Conservation (phyloP, 768 basidiomycete species). For the Lentinula boryana region DNA sequence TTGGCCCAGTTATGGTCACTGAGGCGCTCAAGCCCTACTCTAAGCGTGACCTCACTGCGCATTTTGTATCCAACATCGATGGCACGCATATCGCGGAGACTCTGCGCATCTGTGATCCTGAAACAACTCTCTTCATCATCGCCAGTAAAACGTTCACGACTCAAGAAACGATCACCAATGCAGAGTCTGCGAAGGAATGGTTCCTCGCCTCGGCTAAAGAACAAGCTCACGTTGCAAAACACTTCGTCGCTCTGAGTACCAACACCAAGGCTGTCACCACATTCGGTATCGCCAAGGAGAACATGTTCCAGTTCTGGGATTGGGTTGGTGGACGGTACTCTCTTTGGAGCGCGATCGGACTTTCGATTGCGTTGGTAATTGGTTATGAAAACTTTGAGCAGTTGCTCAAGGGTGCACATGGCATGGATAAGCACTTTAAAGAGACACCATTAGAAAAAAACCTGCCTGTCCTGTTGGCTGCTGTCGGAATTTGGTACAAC, state of each 20-base stretch:
- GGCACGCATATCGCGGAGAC: constrained; percentile 96
- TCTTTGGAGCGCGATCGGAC: constrained; percentile 96
- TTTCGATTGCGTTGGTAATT: constrained; percentile 89
- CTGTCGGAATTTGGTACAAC: constrained; percentile 97
- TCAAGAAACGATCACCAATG: constrained; percentile 99
- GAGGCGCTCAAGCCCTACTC: constrained; percentile 94
- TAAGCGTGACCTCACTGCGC: constrained; percentile 78
- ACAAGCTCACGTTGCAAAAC: constrained; percentile 91
- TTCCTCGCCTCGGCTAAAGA: constrained; percentile 83
- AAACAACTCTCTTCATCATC: constrained; percentile 94
- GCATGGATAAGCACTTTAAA: constrained; percentile 97
- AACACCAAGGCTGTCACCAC: constrained; percentile 90
- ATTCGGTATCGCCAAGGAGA: constrained; percentile 85
- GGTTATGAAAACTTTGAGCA: constrained; percentile 93
- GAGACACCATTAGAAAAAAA: constrained; percentile 84
- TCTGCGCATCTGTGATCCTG: constrained; percentile 72
- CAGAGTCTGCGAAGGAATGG: constrained; percentile 90
- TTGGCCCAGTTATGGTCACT: constrained; percentile 98
- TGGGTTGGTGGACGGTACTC: constrained; percentile 99
- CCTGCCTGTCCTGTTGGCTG: constrained; percentile 85
- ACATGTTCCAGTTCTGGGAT: constrained; percentile 99
- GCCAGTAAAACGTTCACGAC: constrained; percentile 99
- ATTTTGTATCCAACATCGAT: constrained; percentile 98
- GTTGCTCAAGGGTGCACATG: constrained; percentile 88
- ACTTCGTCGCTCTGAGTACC: constrained; percentile 97